These are phyloP conservation scores for Penicillium crustosum DNA, from an alignment of 2,329 filamentous ascomycete genomes.

Conservation along the genomic window DNA sequence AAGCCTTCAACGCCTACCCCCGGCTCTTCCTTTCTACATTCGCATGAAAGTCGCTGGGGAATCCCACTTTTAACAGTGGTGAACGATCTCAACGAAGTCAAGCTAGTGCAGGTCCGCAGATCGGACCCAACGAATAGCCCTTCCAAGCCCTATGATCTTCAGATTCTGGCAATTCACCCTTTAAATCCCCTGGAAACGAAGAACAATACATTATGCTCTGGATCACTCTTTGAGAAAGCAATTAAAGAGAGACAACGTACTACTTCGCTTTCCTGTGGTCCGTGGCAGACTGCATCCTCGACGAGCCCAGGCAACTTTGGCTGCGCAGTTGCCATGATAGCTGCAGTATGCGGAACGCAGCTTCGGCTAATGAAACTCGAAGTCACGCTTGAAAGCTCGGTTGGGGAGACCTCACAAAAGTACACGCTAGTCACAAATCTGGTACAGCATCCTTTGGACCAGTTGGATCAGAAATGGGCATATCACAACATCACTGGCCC, in stretches of 20 bases:
- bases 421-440: slow-evolving; percentile 14
- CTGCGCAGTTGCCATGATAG: slow-evolving; percentile 28
- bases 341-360: slow-evolving; percentile 30
- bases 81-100: slow-evolving; percentile 43
- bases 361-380: slow-evolving; percentile 30
- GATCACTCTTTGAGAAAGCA: slow-evolving; percentile 33
- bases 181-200: slow-evolving; percentile 13
- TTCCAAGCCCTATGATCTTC: slow-evolving; percentile 20
- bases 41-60: slow-evolving; percentile 36
- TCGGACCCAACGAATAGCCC: slow-evolving; percentile 3
- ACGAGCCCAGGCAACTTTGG: neutral
- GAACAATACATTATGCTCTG: slow-evolving; percentile 20
- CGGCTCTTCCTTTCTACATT: slow-evolving; percentile 7
- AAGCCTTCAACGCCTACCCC: slow-evolving; percentile 17
- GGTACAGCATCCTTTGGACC: slow-evolving; percentile 14
- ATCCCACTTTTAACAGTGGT: slow-evolving; percentile 37
- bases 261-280: slow-evolving; percentile 33
- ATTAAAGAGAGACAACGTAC: slow-evolving; percentile 28
- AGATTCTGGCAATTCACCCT: slow-evolving; percentile 28
- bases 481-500: slow-evolving; percentile 31
- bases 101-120: slow-evolving; percentile 31
- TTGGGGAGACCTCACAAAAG: neutral
- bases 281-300: slow-evolving; percentile 28
- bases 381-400: slow-evolving; percentile 13
- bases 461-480: slow-evolving; percentile 8